phyloP scores from a whole-genome alignment of 2,329 filamentous ascomycete species.

The Eutypa lata region DNA sequence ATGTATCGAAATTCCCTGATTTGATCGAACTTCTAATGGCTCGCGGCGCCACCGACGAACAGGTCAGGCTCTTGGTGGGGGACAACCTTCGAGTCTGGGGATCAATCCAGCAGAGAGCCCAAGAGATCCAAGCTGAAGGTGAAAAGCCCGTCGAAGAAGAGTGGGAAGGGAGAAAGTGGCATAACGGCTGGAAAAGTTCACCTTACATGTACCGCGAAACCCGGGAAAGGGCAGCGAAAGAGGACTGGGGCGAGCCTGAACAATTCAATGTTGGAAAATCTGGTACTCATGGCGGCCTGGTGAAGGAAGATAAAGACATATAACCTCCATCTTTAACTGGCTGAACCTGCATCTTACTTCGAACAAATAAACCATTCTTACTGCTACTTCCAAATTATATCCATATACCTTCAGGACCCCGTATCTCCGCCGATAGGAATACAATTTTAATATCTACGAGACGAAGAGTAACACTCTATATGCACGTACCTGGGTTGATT shows the following conservation, averaged over 20 bases:
- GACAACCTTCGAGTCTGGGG: conserved; percentile 29
- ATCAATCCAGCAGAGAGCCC: conserved; percentile 23
- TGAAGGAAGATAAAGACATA: conserved; percentile 8
- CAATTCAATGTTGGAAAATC: conserved; percentile 8
- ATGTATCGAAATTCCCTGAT: conserved; percentile 33
- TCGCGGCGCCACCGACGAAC: conserved; percentile 28
- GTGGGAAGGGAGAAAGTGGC: conserved; percentile 24
- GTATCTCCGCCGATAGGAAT: too few relatives aligned
- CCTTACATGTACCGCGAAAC: conserved; percentile 21
- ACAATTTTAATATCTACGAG: too few relatives aligned
- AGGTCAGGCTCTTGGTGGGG: conserved; percentile 23
- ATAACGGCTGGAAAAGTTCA: conserved; percentile 20
- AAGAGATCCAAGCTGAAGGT: conserved; percentile 18
- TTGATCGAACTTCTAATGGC: conserved; percentile 27
- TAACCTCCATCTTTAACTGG: not conserved
- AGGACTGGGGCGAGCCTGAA: conserved; percentile 10
- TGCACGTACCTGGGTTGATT: too few relatives aligned
- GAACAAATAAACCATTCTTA: too few relatives aligned
- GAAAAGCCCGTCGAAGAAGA: conserved; percentile 28
- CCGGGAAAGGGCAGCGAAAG: conserved; percentile 9
- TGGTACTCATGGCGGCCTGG: conserved; percentile 2
- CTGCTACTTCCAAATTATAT: too few relatives aligned
- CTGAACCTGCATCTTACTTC: not conserved
- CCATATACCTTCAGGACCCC: too few relatives aligned
- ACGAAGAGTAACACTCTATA: too few relatives aligned